Percentiles rank a stretch among this genome's conserved stretches.
Conservation (phyloP, 257 asterid species). For the Fraxinus anomala region DNA sequence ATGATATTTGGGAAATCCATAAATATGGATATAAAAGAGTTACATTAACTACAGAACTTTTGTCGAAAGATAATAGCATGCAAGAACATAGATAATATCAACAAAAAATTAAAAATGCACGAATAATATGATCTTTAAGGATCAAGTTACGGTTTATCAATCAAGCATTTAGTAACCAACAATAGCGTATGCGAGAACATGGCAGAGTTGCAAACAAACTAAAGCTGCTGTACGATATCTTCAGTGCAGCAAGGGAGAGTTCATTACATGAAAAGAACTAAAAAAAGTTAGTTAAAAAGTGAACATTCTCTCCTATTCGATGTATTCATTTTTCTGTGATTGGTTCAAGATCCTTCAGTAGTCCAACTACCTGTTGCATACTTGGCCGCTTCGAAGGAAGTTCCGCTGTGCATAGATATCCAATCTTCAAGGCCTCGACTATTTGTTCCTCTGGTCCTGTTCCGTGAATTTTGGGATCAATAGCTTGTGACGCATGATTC, state of each 20-base stretch:
- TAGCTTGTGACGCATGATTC: constrained; percentile 46
- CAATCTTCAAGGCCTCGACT: constrained; percentile 77
- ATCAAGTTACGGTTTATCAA: constrained; percentile 23
- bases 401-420: constrained; percentile 87
- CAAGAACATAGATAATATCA: neutral
- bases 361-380: constrained; percentile 90
- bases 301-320: constrained; percentile 3
- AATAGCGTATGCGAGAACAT: constrained; percentile 17
- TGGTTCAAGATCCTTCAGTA: constrained; percentile 82
- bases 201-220: constrained; percentile 23
- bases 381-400: constrained; percentile 72
- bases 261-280: constrained; percentile 18
- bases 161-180: constrained; percentile 30
- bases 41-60: neutral
- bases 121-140: constrained; percentile 8
- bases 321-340: constrained; percentile 33
- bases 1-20: too few species aligned
- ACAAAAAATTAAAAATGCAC: constrained; percentile 10
- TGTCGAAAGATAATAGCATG: neutral
- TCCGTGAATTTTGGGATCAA: constrained; percentile 72
- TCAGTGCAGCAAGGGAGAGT: constrained; percentile 28
- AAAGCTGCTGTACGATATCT: constrained; percentile 44
- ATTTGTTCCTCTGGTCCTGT: constrained; percentile 60
- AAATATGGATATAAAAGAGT: neutral
- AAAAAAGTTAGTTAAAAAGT: neutral